phyloP scores from a whole-genome alignment of 768 basidiomycete genomes.

The Russula sp. region DNA sequence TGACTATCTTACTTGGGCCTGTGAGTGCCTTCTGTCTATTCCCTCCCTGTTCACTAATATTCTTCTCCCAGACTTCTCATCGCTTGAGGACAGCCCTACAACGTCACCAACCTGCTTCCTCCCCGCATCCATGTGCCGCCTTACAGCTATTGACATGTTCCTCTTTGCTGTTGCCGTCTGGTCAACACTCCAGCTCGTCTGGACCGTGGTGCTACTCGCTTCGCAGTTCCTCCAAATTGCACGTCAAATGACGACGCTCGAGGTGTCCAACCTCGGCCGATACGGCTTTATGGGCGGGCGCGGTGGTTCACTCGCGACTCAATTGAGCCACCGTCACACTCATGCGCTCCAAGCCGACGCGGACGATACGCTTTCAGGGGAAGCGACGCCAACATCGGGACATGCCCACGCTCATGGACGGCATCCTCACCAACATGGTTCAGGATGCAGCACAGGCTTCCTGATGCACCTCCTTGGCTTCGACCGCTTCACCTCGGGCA shows the following conservation, averaged over 20 bases:
- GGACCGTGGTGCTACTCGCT: slow-evolving; percentile 85
- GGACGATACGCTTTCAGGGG: slow-evolving; percentile 49
- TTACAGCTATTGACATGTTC: slow-evolving; percentile 76
- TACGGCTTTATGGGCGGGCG: slow-evolving; percentile 98
- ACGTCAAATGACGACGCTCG: slow-evolving; percentile 92
- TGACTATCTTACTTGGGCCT: slow-evolving; percentile 79
- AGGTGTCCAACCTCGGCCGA: slow-evolving; percentile 91
- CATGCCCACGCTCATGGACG: slow-evolving; percentile 44
- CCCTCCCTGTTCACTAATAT: slow-evolving; percentile 14
- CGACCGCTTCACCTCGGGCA: slow-evolving; percentile 90
- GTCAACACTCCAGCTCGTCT: slow-evolving; percentile 91
- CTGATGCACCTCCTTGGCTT: slow-evolving; percentile 89
- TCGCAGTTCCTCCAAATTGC: slow-evolving; percentile 91
- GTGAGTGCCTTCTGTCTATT: slow-evolving; percentile 48
- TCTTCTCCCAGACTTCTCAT: slow-evolving; percentile 51
- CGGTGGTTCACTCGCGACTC: slow-evolving; percentile 61
- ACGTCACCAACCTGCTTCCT: slow-evolving; percentile 64
- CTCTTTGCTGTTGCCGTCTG: slow-evolving; percentile 77
- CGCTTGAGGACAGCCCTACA: slow-evolving; percentile 40
- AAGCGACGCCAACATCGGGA: slow-evolving; percentile 26
- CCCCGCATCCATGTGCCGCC: slow-evolving; percentile 63
- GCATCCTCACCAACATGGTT: slow-evolving; percentile 42
- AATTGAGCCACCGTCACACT: slow-evolving; percentile 76
- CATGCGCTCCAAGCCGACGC: slow-evolving; percentile 37
- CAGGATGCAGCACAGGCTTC: slow-evolving; percentile 56